Evolutionary conservation across 1,284 basidiomycete genomes (phyloP).

Genomic region (Volvariella volvacea): DNA sequence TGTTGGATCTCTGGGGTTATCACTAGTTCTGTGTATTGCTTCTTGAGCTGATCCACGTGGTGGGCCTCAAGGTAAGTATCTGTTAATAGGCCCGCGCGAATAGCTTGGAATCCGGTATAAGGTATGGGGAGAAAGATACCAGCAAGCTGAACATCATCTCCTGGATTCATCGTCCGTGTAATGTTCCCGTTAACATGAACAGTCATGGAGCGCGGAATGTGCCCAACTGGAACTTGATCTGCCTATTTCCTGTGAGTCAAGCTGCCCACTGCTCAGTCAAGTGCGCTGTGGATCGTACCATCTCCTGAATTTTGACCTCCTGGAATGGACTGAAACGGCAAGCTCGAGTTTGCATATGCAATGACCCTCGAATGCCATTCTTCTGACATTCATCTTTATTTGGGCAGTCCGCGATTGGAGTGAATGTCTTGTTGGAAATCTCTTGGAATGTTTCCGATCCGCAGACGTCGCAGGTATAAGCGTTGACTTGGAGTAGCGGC

Average conservation of each 20-base stretch:
- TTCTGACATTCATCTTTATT: conserved; percentile 77
- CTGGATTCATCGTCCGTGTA: conserved; percentile 90
- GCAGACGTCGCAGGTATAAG: conserved; percentile 97
- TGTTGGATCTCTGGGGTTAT: conserved; percentile 79
- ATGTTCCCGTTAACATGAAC: conserved; percentile 89
- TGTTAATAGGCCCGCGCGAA: conserved; percentile 89
- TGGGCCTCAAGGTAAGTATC: conserved; percentile 97
- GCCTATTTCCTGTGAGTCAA: conserved; percentile 44
- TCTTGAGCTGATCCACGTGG: conserved; percentile 91
- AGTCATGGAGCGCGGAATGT: conserved; percentile 98
- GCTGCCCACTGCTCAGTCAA: background rate
- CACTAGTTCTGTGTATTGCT: conserved; percentile 95
- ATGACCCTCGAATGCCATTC: conserved; percentile 84
- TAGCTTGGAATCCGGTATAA: conserved; percentile 45
- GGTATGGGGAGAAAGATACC: conserved; percentile 44
- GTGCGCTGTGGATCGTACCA: conserved; percentile 49
- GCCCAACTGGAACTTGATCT: conserved; percentile 98
- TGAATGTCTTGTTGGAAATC: conserved; percentile 89
- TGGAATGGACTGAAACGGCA: conserved; percentile 98
- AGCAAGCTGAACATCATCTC: conserved; percentile 91
- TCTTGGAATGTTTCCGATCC: conserved; percentile 99
- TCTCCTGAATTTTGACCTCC: conserved; percentile 98
- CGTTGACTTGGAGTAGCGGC: conserved; percentile 94
- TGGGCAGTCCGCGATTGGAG: conserved; percentile 84
- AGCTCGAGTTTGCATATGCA: conserved; percentile 97